Evolutionary conservation across 2,329 filamentous ascomycete species (phyloP).

Genomic region (Hymenotorrendiella dingleyae): DNA sequence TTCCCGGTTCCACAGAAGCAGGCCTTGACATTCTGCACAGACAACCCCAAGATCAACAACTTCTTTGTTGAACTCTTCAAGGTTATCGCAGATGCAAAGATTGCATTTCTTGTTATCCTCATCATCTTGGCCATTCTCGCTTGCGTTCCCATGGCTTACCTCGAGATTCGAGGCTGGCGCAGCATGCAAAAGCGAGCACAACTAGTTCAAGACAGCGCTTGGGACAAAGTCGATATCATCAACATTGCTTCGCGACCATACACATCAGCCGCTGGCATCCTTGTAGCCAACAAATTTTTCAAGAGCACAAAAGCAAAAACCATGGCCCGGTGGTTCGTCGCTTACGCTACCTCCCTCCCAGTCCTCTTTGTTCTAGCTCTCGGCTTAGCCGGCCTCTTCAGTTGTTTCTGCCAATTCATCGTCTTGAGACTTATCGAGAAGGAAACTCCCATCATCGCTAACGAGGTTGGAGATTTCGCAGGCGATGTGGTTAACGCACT

Average conservation of each 20-base stretch:
- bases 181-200: slow-evolving; percentile 63
- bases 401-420: slow-evolving; percentile 62
- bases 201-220: slow-evolving; percentile 58
- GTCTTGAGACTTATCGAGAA: slow-evolving; percentile 57
- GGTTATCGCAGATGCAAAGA: slow-evolving; percentile 62
- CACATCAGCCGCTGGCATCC: slow-evolving; percentile 67
- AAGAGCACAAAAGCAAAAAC: slow-evolving; percentile 57
- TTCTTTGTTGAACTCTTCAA: slow-evolving; percentile 74
- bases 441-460: slow-evolving; percentile 58
- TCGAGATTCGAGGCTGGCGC: slow-evolving; percentile 73
- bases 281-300: slow-evolving; percentile 59
- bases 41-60: slow-evolving; percentile 71
- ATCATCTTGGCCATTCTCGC: slow-evolving; percentile 63
- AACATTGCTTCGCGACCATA: slow-evolving; percentile 81
- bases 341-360: slow-evolving; percentile 61
- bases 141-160: slow-evolving; percentile 72
- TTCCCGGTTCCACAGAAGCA: slow-evolving; percentile 84
- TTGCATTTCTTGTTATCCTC: slow-evolving; percentile 71
- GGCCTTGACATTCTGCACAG: slow-evolving; percentile 78
- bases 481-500: slow-evolving; percentile 57
- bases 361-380: slow-evolving; percentile 65
- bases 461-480: slow-evolving; percentile 59
- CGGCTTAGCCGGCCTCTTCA: slow-evolving; percentile 59
- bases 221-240: slow-evolving; percentile 80
- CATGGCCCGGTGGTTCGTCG: slow-evolving; percentile 57